Conservation (phyloP, 2,329 filamentous ascomycete genomes). For the Daldinia eschscholtzii region DNA sequence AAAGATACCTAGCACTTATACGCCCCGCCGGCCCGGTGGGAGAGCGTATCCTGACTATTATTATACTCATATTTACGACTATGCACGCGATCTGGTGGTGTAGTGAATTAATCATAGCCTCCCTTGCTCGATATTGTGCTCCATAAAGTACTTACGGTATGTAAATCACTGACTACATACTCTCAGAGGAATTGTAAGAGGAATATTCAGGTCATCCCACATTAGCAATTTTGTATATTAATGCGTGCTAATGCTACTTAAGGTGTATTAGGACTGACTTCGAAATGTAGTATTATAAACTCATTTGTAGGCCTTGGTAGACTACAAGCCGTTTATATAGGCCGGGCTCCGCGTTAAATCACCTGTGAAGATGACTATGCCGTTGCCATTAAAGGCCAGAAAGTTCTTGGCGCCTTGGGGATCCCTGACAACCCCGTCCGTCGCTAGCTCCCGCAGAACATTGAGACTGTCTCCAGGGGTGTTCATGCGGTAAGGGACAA, state of each 20-base stretch:
- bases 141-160: no score
- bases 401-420: slow-evolving; percentile 27
- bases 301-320: neutral
- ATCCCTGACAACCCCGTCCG: slow-evolving; percentile 21
- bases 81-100: no score
- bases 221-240: slow-evolving; percentile 17
- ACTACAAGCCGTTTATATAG: neutral
- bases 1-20: no score
- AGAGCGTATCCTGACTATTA: no score
- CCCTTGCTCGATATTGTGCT: no score
- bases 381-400: slow-evolving; percentile 37
- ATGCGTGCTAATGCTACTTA: slow-evolving; percentile 23
- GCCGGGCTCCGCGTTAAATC: slow-evolving; percentile 1
- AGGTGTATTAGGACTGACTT: slow-evolving; percentile 20
- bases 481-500: slow-evolving; percentile 33
- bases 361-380: slow-evolving; percentile 19
- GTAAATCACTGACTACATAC: neutral
- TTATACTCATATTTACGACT: no score
- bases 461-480: slow-evolving; percentile 26
- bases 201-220: neutral
- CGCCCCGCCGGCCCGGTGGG: no score
- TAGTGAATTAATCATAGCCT: no score
- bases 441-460: slow-evolving; percentile 30
- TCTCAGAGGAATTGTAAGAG: neutral
- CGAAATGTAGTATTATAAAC: neutral